These are phyloP conservation scores for Arthroderma uncinatum DNA, from an alignment of 2,329 filamentous ascomycete genomes.

Conservation along the genomic window DNA sequence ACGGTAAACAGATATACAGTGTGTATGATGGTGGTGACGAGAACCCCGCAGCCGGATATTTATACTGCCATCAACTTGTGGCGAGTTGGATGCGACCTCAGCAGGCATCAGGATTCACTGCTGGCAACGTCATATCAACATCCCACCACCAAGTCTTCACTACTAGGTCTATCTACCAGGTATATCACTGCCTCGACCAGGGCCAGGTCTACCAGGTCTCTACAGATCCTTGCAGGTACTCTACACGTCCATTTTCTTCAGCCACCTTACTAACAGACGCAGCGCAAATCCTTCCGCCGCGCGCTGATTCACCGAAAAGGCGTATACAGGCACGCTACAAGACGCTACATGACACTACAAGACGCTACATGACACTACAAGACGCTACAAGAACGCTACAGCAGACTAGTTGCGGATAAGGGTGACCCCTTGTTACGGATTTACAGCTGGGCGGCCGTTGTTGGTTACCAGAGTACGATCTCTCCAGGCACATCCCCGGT, in stretches of 20 bases:
- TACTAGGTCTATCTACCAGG: too few relatives aligned
- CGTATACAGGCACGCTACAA: neutral
- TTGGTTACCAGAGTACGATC: neutral
- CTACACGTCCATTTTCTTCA: neutral
- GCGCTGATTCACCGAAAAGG: neutral
- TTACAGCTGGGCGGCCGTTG: neutral
- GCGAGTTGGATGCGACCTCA: slow-evolving; percentile 4
- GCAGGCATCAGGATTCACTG: neutral
- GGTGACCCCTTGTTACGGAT: neutral
- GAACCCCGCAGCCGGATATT: neutral
- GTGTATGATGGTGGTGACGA: neutral
- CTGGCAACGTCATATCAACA: neutral
- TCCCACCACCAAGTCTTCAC: neutral
- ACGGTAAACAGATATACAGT: neutral
- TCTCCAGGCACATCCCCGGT: neutral
- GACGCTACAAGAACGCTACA: neutral
- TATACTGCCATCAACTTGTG: neutral
- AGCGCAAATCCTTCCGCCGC: neutral
- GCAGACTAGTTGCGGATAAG: neutral
- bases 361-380: neutral
- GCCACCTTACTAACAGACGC: slow-evolving; percentile 1
- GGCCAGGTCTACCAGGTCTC: too few relatives aligned
- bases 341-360: neutral
- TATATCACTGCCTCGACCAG: too few relatives aligned
- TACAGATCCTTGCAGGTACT: too few relatives aligned